Base-by-base conservation (phyloP, 495 filamentous ascomycete species). In the Neurospora hispaniola region DNA sequence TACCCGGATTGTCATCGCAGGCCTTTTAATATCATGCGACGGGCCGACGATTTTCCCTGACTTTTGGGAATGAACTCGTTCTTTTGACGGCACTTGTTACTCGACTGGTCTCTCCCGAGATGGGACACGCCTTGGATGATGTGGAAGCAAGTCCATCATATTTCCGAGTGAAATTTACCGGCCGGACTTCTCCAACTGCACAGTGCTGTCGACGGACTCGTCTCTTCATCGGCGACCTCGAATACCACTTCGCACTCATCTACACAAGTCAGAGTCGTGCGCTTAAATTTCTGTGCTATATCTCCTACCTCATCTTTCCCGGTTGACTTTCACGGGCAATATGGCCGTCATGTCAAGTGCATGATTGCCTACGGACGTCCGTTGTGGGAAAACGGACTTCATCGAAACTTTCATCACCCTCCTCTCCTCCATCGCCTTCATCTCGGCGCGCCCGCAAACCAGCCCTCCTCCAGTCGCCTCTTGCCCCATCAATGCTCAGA, bases 111-210 rank as follows among this genome's bases (percentile, higher is more conserved):
- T 71, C 66, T 46, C 41, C 12, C 0, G 16, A n/a, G 23, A 71
- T 73, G 75, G 71, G 68, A 70, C 35, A 27, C 16, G 5, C 74
- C 3, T 31, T 73, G 72, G 69, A 73, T 73, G 69, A 70, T 70
- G 69, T 71, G 73, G 71, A 73, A 54, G 20, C 59, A 72, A 73
- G 38, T 70, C 44, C 16, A 27, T 54, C 14, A 35, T 40, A 40
- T 69, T 75, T n/a, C 74, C 70, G 66, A 10, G 18, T 39, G 46
- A 6, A 70, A 72, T 74, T 75, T 71, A 70, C 75, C 76, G 76
- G 74, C 71, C 72, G 72, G 69, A 70, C 74, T 59, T 38, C 23
- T 35, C 72, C 72, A 69, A 69, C 16, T 42, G 31, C 54, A 27
- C 20, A 44, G 7, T 48, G 48, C 66, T 35, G 41, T 31, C 46